A percentile compares a stretch with the other conserved stretches of the same genome.
Conservation (phyloP, 1,284 basidiomycete species). For the Puccinia polysora region DNA sequence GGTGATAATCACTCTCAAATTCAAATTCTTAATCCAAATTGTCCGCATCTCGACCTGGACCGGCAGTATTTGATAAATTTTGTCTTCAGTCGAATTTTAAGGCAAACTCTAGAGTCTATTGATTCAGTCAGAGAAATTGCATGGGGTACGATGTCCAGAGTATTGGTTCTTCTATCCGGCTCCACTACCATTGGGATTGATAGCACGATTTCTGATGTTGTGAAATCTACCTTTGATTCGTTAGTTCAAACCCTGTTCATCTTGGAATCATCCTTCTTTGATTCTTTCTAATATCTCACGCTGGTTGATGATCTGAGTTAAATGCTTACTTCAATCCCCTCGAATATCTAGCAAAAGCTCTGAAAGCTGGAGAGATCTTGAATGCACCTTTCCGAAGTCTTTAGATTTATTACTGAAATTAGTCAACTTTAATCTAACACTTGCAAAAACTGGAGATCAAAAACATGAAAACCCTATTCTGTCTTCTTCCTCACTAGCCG, state of each 20-base stretch:
- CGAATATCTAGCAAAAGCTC: background rate
- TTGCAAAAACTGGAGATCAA: too few species aligned
- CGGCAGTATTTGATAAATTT: background rate
- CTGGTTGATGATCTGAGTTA: too few species aligned
- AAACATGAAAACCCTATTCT: background rate
- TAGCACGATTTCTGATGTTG: background rate
- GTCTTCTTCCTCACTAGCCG: background rate
- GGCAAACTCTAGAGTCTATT: conserved; percentile 33
- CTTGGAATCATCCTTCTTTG: background rate
- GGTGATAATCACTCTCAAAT: background rate
- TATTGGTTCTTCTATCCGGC: background rate
- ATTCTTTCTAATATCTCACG: background rate
- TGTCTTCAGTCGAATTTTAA: conserved; percentile 16
- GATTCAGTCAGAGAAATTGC: conserved; percentile 37
- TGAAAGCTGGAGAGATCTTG: conserved; percentile 32
- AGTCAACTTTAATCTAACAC: background rate
- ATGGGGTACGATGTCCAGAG: conserved; percentile 27
- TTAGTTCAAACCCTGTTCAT: background rate
- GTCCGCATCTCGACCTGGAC: background rate
- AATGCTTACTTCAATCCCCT: background rate
- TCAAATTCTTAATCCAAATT: background rate
- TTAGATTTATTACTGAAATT: conserved; percentile 11
- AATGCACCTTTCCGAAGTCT: conserved; percentile 25
- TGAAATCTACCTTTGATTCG: conserved; percentile 20
- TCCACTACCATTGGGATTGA: background rate